phyloP scores from a whole-genome alignment of 116 monocot species.

The Phalaenopsis hybrid region DNA sequence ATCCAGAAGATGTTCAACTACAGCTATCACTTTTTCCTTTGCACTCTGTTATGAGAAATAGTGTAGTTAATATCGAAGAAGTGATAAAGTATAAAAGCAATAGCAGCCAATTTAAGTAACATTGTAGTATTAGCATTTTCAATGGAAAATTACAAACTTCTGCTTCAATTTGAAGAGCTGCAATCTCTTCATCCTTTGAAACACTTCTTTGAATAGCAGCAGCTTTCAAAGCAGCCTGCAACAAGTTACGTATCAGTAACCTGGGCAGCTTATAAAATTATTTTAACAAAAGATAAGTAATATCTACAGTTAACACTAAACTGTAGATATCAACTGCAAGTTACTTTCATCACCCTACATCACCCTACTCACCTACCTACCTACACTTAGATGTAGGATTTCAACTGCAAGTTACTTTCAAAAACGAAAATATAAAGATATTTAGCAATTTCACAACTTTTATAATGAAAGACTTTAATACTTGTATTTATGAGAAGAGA shows the following conservation, averaged over 20 bases:
- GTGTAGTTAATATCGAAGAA: not conserved
- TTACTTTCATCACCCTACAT: too few relatives aligned
- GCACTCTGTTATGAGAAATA: conserved; percentile 30
- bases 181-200: conserved; percentile 23
- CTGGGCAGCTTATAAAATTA: not conserved
- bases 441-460: too few relatives aligned
- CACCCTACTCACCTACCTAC: too few relatives aligned
- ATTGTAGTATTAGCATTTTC: not conserved
- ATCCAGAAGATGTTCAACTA: conserved; percentile 37
- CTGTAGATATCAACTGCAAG: too few relatives aligned
- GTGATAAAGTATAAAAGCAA: not conserved
- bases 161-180: conserved; percentile 28
- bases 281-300: not conserved
- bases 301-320: too few relatives aligned
- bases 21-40: conserved; percentile 27
- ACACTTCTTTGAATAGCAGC: conserved; percentile 19
- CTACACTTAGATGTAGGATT: too few relatives aligned
- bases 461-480: too few relatives aligned
- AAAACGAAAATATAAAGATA: too few relatives aligned
- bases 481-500: too few relatives aligned
- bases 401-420: too few relatives aligned
- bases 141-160: conserved; percentile 26
- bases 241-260: conserved; percentile 9
- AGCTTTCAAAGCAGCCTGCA: conserved; percentile 25
- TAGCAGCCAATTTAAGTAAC: not conserved